A percentile compares a stretch with the other conserved stretches of the same genome.
These are phyloP conservation scores for Aspergillus sp. DNA, from an alignment of 2,329 filamentous ascomycete species.

Conservation along the genomic window DNA sequence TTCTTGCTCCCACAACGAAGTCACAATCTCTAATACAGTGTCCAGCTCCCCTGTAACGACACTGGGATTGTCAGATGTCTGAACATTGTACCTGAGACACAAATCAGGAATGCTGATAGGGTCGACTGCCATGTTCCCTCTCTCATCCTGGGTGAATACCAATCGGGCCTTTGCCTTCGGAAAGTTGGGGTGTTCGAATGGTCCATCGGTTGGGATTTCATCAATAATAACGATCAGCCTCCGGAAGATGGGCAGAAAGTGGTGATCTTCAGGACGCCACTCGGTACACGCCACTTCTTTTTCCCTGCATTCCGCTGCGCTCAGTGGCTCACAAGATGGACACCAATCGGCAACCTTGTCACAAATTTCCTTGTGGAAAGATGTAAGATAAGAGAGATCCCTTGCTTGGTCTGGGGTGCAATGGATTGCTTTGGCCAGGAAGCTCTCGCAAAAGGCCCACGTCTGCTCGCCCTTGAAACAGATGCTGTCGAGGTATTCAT, in stretches of 20 bases:
- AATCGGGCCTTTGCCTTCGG: background rate
- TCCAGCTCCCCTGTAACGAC: background rate
- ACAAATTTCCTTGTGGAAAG: background rate
- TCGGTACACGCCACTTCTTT: background rate
- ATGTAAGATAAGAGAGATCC: background rate
- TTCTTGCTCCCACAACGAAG: background rate
- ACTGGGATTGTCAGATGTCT: background rate
- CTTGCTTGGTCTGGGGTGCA: background rate
- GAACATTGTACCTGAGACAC: background rate
- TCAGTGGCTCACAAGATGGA: background rate
- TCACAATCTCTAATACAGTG: background rate
- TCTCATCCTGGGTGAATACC: background rate
- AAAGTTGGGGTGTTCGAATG: background rate
- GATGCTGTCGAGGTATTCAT: background rate
- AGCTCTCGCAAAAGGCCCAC: background rate
- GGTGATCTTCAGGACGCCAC: background rate
- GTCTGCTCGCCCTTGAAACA: conserved; percentile 1
- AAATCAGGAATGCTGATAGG: background rate
- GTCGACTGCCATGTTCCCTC: background rate
- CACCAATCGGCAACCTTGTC: background rate
- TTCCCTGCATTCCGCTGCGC: background rate
- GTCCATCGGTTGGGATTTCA: background rate
- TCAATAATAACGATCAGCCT: background rate
- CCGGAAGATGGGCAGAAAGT: background rate
- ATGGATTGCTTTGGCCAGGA: background rate